A percentile compares a stretch with the other conserved stretches of the same genome.
Conservation (phyloP, 2,329 filamentous ascomycete genomes). For the Penicillium sp. region DNA sequence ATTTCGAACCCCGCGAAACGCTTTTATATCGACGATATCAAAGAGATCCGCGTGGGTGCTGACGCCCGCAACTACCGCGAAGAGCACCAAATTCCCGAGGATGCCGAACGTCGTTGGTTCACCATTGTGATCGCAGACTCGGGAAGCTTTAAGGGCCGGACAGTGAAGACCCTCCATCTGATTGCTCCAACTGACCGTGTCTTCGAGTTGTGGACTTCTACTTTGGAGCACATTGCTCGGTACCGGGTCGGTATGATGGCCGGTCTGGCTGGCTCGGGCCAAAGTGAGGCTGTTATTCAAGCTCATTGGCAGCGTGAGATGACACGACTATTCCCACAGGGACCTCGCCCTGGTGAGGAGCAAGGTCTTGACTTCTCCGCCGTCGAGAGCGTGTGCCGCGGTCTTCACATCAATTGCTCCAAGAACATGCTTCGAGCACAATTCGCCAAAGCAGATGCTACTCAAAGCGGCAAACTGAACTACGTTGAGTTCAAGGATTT, state of each 20-base stretch:
- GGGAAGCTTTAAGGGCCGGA: slow-evolving; percentile 70
- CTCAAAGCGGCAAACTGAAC: slow-evolving; percentile 65
- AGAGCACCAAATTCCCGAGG: slow-evolving; percentile 70
- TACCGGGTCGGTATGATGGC: slow-evolving; percentile 89
- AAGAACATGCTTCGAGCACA: slow-evolving; percentile 70
- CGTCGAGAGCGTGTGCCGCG: slow-evolving; percentile 81
- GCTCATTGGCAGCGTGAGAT: slow-evolving; percentile 87
- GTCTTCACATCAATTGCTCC: slow-evolving; percentile 87
- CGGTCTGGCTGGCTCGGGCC: slow-evolving; percentile 72
- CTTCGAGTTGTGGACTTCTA: slow-evolving; percentile 77
- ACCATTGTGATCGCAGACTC: slow-evolving; percentile 84
- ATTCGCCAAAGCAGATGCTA: slow-evolving; percentile 72
- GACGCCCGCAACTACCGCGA: slow-evolving; percentile 88
- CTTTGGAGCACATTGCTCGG: slow-evolving; percentile 78
- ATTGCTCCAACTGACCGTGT: slow-evolving; percentile 73
- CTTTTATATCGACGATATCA: slow-evolving; percentile 93
- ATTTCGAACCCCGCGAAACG: slow-evolving; percentile 73
- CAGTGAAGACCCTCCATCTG: slow-evolving; percentile 79
- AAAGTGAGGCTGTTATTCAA: slow-evolving; percentile 77
- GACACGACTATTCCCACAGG: slow-evolving; percentile 60
- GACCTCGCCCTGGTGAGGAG: slow-evolving; percentile 51
- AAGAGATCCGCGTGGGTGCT: slow-evolving; percentile 78
- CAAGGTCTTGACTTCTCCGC: slow-evolving; percentile 75
- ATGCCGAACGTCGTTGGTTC: slow-evolving; percentile 74
- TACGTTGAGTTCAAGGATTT: slow-evolving; percentile 83